Evolutionary conservation across 2,329 filamentous ascomycete genomes (phyloP), one percentile per base, ranked within the genome.

Genomic region (Pyrenophora teres): DNA sequence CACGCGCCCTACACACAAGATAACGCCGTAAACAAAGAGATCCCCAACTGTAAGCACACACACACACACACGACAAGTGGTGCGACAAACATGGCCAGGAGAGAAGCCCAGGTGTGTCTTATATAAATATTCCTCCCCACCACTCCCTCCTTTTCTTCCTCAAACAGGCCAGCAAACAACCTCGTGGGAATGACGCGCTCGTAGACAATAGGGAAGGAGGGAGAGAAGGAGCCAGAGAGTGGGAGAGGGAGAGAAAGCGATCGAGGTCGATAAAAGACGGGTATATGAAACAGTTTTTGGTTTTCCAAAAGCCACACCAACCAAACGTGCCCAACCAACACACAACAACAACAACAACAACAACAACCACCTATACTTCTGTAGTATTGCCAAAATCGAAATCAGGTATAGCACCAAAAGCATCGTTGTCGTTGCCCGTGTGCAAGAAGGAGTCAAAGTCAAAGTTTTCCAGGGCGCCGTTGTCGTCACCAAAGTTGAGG

Each of bases 401-500:
- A 35, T 70, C 68, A 16, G 42, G 57, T 40, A 71, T 43, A 31
- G 68, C 67, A 40, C 71, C 71, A 35, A 78, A 71, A 8, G 62
- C 69, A 32, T 59, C 64, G 19, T 65, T 76, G 58, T 81, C 81
- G 33, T 77, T 76, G 35, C 74, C 75, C 23, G 80, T 83, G 63
- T 86, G 84, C 45, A 87, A 75, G 75, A 87, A 87, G 13, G 81
- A 83, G 65, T 87, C 85, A 68, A 87, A 87, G 70, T 87, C 84
- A 68, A 87, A 87, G 81, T 81, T 74, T 77, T 85, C 63, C 77
- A 84, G 77, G 80, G 89, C 81, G 85, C 91, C 78, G 82, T 55
- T 43, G 81, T 63, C 50, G 76, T 82, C 71, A 76, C 78, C 78
- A 78, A 70, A 62, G 40, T 66, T 69, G 54, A 78, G 74, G 47